Conservation (phyloP, 805 yeast species). For the Phaffomyces thermotolerans region DNA sequence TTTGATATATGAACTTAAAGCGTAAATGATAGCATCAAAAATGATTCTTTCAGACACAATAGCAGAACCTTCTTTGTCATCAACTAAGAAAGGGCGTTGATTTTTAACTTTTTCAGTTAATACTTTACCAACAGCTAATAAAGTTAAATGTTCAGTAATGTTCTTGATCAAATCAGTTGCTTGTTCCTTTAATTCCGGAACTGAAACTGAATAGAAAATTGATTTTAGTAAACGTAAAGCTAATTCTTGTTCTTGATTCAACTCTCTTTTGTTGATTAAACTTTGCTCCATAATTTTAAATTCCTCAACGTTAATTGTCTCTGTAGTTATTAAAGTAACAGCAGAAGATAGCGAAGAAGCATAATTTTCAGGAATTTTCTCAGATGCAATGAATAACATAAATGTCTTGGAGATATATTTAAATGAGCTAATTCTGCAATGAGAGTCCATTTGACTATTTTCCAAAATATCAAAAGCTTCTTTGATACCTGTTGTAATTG, state of each 20-base stretch:
- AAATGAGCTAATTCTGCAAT: conserved; percentile 74
- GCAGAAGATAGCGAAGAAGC: conserved; percentile 41
- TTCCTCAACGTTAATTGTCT: conserved; percentile 26
- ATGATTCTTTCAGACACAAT: conserved; percentile 62
- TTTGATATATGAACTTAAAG: conserved; percentile 68
- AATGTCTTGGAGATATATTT: conserved; percentile 59
- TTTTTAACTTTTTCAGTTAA: conserved; percentile 60
- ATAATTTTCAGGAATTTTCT: conserved; percentile 33
- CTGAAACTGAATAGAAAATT: conserved; percentile 67
- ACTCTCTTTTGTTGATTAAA: conserved; percentile 39
- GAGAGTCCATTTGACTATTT: conserved; percentile 48
- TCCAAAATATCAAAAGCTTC: conserved; percentile 72
- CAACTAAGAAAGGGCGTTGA: conserved; percentile 63
- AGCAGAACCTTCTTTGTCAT: conserved; percentile 72
- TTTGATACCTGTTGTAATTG: conserved; percentile 75
- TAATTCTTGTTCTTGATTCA: conserved; percentile 58
- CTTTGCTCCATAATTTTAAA: conserved; percentile 33
- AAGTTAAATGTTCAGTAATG: conserved; percentile 69
- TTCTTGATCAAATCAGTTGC: conserved; percentile 57
- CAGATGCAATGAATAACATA: conserved; percentile 51
- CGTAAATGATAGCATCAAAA: conserved; percentile 67
- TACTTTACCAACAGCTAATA: conserved; percentile 70
- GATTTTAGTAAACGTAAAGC: conserved; percentile 59
- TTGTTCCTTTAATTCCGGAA: conserved; percentile 63
- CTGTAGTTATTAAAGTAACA: conserved; percentile 34